phyloP scores from a whole-genome alignment of 2,329 filamentous ascomycete genomes.

The Orbilia blumenaviensis region DNA sequence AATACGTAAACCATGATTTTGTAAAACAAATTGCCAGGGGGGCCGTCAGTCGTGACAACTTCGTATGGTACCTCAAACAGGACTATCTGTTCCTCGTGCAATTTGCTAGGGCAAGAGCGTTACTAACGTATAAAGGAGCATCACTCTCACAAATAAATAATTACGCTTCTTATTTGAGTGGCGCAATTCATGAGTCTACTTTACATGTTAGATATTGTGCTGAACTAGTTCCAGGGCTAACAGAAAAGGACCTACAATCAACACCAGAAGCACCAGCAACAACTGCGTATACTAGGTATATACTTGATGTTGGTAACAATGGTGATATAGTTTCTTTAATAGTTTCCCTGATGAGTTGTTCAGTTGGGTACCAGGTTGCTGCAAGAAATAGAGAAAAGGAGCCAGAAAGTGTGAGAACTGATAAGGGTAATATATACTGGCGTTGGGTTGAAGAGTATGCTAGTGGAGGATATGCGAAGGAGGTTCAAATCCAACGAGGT shows the following conservation, averaged over 20 bases:
- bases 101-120: slow-evolving; percentile 84
- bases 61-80: slow-evolving; percentile 89
- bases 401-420: slow-evolving; percentile 58
- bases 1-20: slow-evolving; percentile 83
- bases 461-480: slow-evolving; percentile 78
- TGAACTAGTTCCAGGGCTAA: slow-evolving; percentile 73
- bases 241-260: slow-evolving; percentile 74
- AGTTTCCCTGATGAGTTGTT: slow-evolving; percentile 82
- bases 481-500: slow-evolving; percentile 73
- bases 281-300: slow-evolving; percentile 83
- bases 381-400: slow-evolving; percentile 75
- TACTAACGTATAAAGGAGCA: slow-evolving; percentile 85
- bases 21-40: slow-evolving; percentile 79
- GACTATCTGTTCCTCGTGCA: slow-evolving; percentile 93
- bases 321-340: slow-evolving; percentile 90
- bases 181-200: slow-evolving; percentile 80
- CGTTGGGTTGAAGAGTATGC: slow-evolving; percentile 91
- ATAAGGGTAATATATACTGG: slow-evolving; percentile 79
- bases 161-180: slow-evolving; percentile 75
- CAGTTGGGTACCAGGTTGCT: slow-evolving; percentile 87
- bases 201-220: slow-evolving; percentile 85
- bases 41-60: slow-evolving; percentile 76
- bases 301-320: slow-evolving; percentile 86
- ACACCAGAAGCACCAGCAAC: slow-evolving; percentile 76
- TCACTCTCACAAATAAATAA: slow-evolving; percentile 74